Evolutionary conservation across 805 yeast genomes (phyloP).

Genomic region (Vanderwaltozyma verrucispora): DNA sequence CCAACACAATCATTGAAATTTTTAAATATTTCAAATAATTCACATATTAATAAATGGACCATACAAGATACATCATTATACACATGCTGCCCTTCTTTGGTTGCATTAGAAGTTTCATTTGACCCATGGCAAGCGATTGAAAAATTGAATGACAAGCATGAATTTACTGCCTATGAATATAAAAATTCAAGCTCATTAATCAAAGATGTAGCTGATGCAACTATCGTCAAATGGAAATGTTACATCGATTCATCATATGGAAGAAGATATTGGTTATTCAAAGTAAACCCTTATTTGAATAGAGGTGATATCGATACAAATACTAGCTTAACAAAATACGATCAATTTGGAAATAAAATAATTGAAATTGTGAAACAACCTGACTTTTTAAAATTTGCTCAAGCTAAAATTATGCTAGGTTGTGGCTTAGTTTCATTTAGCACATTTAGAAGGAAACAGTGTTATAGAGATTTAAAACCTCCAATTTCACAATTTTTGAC

Average conservation of each 20-base stretch:
- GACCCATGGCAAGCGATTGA: slow-evolving; percentile 32
- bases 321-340: slow-evolving; percentile 43
- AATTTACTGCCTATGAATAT: slow-evolving; percentile 14
- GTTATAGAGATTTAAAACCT: slow-evolving; percentile 26
- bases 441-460: slow-evolving; percentile 18
- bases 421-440: slow-evolving; percentile 26
- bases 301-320: slow-evolving; percentile 26
- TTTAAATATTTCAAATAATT: slow-evolving; percentile 59
- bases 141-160: slow-evolving; percentile 19
- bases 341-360: slow-evolving; percentile 55
- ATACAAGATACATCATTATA: slow-evolving; percentile 39
- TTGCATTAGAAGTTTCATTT: slow-evolving; percentile 58
- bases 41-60: slow-evolving; percentile 49
- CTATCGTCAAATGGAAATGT: slow-evolving; percentile 25
- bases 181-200: slow-evolving; percentile 13
- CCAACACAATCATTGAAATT: slow-evolving; percentile 35
- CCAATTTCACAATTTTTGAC: slow-evolving; percentile 27
- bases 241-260: slow-evolving; percentile 39
- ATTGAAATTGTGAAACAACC: slow-evolving; percentile 32
- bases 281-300: slow-evolving; percentile 29
- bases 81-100: slow-evolving; percentile 38
- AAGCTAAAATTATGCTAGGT: slow-evolving; percentile 31
- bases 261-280: slow-evolving; percentile 73
- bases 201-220: slow-evolving; percentile 15
- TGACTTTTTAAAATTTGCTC: slow-evolving; percentile 31